phyloP scores from a whole-genome alignment of 1,284 basidiomycete genomes.

The Mycena sp. region DNA sequence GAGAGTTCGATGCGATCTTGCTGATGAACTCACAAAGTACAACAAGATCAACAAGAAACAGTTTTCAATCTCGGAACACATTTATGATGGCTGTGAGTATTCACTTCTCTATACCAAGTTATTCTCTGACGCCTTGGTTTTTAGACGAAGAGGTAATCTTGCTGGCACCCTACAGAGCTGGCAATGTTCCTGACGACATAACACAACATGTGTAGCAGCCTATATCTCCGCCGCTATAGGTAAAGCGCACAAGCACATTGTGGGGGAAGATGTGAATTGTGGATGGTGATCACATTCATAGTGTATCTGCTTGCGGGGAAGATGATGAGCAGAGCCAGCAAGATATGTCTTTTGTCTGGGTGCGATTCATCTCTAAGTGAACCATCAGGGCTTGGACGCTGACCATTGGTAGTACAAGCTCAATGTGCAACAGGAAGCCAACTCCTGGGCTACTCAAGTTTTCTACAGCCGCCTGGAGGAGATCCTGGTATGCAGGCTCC shows the following conservation, averaged over 20 bases:
- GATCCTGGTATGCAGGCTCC: not conserved
- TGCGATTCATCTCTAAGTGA: not conserved
- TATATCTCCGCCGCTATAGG: not conserved
- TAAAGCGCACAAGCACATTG: not conserved
- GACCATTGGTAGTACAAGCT: not conserved
- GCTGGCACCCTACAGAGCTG: not conserved
- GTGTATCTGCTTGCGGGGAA: not conserved
- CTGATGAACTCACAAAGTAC: slow-evolving; percentile 7
- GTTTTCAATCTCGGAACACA: not conserved
- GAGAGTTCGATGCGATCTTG: slow-evolving; percentile 17
- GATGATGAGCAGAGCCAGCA: not conserved
- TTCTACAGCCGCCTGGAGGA: not conserved
- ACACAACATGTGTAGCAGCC: not conserved
- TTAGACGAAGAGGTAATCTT: not conserved
- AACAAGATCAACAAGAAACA: not conserved
- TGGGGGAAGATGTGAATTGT: not conserved
- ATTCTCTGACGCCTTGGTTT: not conserved
- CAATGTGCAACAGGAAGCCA: not conserved
- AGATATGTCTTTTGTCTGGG: slow-evolving; percentile 6
- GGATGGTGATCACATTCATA: not conserved
- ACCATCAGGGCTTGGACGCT: not conserved
- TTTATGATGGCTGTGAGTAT: not conserved
- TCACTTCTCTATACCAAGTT: too few relatives aligned
- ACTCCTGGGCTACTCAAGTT: not conserved
- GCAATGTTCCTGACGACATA: not conserved